phyloP scores from a whole-genome alignment of 2,329 filamentous ascomycete species.

The Rutstroemia sp. region DNA sequence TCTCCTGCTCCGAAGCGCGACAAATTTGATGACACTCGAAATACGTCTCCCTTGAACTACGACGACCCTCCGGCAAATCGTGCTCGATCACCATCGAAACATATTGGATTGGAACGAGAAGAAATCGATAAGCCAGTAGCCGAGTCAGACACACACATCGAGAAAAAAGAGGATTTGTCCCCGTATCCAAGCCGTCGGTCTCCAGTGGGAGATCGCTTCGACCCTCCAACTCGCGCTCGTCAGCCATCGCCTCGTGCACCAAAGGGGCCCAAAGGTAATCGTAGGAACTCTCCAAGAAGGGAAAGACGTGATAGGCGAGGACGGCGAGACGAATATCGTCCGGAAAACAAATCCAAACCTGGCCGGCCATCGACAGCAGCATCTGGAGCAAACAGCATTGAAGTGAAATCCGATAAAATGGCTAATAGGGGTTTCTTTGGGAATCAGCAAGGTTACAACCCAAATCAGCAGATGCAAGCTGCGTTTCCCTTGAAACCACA shows the following conservation, averaged over 20 bases:
- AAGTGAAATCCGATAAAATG: conserved; percentile 32
- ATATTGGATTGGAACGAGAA: conserved; percentile 13
- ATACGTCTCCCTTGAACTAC: conserved; percentile 8
- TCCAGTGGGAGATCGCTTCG: conserved; percentile 25
- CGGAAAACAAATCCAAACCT: conserved; percentile 24
- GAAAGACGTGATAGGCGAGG: conserved; percentile 20
- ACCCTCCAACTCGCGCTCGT: conserved; percentile 22
- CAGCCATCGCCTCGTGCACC: conserved; percentile 25
- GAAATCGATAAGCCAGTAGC: conserved; percentile 18
- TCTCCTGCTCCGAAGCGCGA: conserved; percentile 24
- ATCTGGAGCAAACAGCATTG: conserved; percentile 31
- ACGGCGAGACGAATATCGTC: conserved; percentile 25
- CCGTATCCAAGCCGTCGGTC: conserved; percentile 17
- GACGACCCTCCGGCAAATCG: conserved; percentile 13
- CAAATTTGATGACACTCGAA: conserved; percentile 17
- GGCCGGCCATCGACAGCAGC: conserved; percentile 20
- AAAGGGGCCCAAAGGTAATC: conserved; percentile 17
- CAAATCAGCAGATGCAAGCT: conserved; percentile 31
- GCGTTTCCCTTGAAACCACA: conserved; percentile 31
- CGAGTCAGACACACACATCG: conserved; percentile 17
- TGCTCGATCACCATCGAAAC: conserved; percentile 15
- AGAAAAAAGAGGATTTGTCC: conserved; percentile 19
- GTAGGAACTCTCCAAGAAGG: conserved; percentile 21
- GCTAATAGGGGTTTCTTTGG: conserved; percentile 29
- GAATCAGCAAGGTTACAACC: conserved; percentile 30